Percentiles rank a stretch among this genome's conserved stretches.
phyloP scores from a whole-genome alignment of 1,139 yeast species.

The Hemisphaericaspora xylofermentans region DNA sequence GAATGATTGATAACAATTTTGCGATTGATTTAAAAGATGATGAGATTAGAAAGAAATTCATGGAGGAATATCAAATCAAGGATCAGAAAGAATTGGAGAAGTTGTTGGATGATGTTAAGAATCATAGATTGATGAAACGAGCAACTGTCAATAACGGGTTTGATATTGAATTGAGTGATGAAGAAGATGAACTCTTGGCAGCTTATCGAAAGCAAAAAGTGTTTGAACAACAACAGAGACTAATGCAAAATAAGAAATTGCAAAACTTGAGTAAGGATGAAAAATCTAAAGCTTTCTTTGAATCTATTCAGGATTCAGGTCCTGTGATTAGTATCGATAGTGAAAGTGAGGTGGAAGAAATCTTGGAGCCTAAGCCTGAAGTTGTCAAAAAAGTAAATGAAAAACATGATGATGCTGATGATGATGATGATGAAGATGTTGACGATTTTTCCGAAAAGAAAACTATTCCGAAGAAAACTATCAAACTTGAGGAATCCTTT shows the following conservation, averaged over 20 bases:
- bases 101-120: constrained; percentile 77
- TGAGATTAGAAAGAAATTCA: constrained; percentile 59
- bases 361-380: constrained; percentile 20
- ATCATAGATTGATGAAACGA: constrained; percentile 75
- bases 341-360: constrained; percentile 25
- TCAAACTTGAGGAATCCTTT: constrained; percentile 50
- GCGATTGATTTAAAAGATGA: constrained; percentile 58
- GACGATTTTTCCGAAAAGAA: constrained; percentile 16
- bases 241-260: constrained; percentile 53
- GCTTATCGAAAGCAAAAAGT: constrained; percentile 52
- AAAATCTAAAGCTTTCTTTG: constrained; percentile 72
- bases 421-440: constrained; percentile 21
- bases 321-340: constrained; percentile 25
- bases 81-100: constrained; percentile 74
- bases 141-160: constrained; percentile 45
- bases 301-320: constrained; percentile 57
- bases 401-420: constrained; percentile 25
- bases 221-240: constrained; percentile 53
- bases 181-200: constrained; percentile 60
- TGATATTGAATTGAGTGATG: constrained; percentile 66
- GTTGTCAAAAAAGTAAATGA: no score
- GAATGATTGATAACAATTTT: constrained; percentile 74
- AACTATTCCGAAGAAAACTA: constrained; percentile 21
- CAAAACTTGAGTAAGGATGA: constrained; percentile 49
- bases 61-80: constrained; percentile 65